Evolutionary conservation across 73 alveolate genomes (phyloP).

Genomic region (Symbiodinium natans): DNA sequence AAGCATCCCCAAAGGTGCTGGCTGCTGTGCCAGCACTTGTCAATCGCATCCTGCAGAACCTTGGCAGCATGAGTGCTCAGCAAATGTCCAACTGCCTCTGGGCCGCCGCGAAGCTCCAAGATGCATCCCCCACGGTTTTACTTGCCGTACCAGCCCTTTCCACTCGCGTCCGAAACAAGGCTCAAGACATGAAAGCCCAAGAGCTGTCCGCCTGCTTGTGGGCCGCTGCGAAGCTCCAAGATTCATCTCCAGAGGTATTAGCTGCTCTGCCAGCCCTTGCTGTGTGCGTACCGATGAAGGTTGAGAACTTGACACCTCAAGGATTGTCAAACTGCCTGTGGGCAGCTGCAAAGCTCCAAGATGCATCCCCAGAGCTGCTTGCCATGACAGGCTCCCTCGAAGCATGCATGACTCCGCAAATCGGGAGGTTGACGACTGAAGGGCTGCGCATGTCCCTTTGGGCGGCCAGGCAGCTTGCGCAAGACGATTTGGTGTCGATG

Average conservation of each 20-base stretch:
- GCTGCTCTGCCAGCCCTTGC: neutral
- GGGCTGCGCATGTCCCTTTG: neutral
- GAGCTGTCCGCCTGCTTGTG: neutral
- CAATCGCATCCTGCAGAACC: neutral
- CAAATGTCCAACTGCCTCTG: neutral
- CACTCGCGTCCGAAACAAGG: neutral
- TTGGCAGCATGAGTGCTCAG: neutral
- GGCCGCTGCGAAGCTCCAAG: neutral
- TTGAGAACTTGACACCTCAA: neutral
- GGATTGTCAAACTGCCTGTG: slow-evolving; percentile 96
- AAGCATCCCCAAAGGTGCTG: neutral
- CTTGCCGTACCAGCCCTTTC: neutral
- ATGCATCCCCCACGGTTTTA: neutral
- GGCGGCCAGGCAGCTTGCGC: neutral
- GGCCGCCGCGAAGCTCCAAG: neutral
- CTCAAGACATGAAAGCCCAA: neutral
- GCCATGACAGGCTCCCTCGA: neutral
- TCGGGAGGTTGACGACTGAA: neutral
- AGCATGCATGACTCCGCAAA: neutral
- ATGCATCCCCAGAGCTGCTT: slow-evolving; percentile 96
- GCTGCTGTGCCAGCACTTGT: neutral
- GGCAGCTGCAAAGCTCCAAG: slow-evolving; percentile 97
- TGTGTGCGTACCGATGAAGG: neutral
- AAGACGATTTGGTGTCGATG: neutral
- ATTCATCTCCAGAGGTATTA: neutral